Percentiles rank a stretch among this genome's conserved stretches.
Evolutionary conservation across 345 rosid genomes (phyloP).

Genomic region (Linum trigynum): DNA sequence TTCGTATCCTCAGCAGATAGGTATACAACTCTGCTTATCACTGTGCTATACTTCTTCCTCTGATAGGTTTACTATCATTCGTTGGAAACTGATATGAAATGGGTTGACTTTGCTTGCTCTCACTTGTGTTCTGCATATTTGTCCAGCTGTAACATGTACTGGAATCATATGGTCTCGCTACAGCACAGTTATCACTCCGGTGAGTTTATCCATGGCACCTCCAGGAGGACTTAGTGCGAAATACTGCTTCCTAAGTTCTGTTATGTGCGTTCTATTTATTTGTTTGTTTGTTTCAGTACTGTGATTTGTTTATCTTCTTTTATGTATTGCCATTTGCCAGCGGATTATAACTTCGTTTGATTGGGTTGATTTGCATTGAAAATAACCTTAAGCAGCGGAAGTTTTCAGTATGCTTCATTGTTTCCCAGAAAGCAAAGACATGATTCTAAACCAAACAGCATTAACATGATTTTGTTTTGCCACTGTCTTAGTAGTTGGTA

Average conservation of each 20-base stretch:
- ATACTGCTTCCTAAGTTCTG: neutral
- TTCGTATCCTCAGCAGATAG: slow-evolving; percentile 18
- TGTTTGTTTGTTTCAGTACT: neutral
- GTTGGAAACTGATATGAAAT: no score
- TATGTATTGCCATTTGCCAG: no score
- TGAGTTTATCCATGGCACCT: neutral
- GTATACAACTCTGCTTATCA: neutral
- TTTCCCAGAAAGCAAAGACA: no score
- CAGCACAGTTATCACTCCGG: slow-evolving; percentile 12
- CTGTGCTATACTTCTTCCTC: neutral
- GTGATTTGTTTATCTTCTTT: no score
- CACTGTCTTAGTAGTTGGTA: neutral
- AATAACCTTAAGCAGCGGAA: no score
- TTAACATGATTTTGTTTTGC: no score
- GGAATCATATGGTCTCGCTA: slow-evolving; percentile 14
- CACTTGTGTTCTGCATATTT: neutral
- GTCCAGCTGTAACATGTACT: slow-evolving; percentile 13
- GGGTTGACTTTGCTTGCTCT: no score
- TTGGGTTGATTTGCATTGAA: no score
- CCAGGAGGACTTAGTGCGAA: neutral
- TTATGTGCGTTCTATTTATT: neutral
- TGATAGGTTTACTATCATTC: neutral
- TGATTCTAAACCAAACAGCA: no score
- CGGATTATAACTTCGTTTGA: no score
- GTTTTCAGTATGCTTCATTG: no score